These are phyloP conservation scores for Umbelopsis ramanniana DNA, from an alignment of 192 early-diverging fungal species.

Conservation along the genomic window DNA sequence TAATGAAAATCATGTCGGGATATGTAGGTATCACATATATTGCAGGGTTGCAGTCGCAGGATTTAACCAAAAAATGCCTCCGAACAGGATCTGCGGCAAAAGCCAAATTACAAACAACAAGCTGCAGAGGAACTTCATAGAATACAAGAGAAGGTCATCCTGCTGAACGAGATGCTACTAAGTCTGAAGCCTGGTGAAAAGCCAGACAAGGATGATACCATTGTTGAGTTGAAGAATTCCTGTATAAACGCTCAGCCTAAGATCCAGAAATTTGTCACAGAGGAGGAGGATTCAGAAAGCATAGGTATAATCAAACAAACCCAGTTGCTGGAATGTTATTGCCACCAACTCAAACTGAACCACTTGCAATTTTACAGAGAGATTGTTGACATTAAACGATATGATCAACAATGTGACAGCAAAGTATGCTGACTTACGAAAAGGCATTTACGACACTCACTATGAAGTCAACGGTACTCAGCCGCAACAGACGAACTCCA, in stretches of 20 bases:
- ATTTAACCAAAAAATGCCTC: too few relatives aligned
- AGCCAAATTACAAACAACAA: constrained; percentile 87
- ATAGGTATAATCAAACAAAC: constrained; percentile 59
- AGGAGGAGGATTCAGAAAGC: constrained; percentile 75
- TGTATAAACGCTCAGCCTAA: constrained; percentile 74
- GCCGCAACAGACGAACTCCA: constrained; percentile 17
- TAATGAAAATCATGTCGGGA: constrained; percentile 98
- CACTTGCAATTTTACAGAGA: constrained; percentile 45
- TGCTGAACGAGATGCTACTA: constrained; percentile 84
- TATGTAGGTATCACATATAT: constrained; percentile 63
- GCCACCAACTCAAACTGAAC: not conserved
- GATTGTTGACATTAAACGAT: constrained; percentile 73
- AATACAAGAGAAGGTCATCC: constrained; percentile 74
- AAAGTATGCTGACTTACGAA: constrained; percentile 66
- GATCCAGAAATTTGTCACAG: constrained; percentile 73
- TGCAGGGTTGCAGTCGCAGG: too few relatives aligned
- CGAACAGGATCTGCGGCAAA: constrained; percentile 53
- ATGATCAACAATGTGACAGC: constrained; percentile 78
- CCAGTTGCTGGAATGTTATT: not conserved
- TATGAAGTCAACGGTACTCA: constrained; percentile 35
- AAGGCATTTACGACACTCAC: constrained; percentile 48
- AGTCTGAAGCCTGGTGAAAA: constrained; percentile 63
- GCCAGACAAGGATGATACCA: constrained; percentile 52
- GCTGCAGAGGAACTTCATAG: constrained; percentile 80
- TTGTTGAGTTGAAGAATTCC: constrained; percentile 62